phyloP scores from a whole-genome alignment of 2,329 filamentous ascomycete species.

The Rachicladosporium sp. region DNA sequence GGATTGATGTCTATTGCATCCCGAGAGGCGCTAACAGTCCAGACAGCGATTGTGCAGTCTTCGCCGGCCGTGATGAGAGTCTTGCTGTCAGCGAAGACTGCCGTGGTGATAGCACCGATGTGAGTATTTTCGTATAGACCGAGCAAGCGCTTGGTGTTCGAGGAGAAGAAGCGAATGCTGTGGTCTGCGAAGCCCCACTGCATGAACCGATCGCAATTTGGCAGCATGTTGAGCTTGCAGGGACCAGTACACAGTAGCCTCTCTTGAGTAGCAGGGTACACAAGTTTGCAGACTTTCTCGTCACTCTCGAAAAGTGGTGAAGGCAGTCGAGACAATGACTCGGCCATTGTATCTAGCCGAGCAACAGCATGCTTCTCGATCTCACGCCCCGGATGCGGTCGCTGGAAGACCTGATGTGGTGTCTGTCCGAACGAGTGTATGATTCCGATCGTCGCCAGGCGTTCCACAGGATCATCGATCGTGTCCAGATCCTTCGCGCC shows the following conservation, averaged over 20 bases:
- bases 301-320: slow-evolving; percentile 64
- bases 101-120: slow-evolving; percentile 73
- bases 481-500: slow-evolving; percentile 86
- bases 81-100: slow-evolving; percentile 76
- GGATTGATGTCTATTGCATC: slow-evolving; percentile 70
- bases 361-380: slow-evolving; percentile 46
- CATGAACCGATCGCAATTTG: slow-evolving; percentile 76
- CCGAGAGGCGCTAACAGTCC: slow-evolving; percentile 46
- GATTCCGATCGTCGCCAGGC: slow-evolving; percentile 80
- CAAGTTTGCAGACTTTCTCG: slow-evolving; percentile 68
- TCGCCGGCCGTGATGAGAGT: slow-evolving; percentile 85
- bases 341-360: slow-evolving; percentile 65
- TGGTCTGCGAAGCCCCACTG: slow-evolving; percentile 95
- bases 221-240: slow-evolving; percentile 76
- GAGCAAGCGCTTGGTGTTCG: slow-evolving; percentile 68
- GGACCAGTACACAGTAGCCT: slow-evolving; percentile 72
- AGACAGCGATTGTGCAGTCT: slow-evolving; percentile 83
- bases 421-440: slow-evolving; percentile 99
- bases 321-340: slow-evolving; percentile 64
- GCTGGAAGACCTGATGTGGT: slow-evolving; percentile 82
- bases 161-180: slow-evolving; percentile 79
- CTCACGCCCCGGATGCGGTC: slow-evolving; percentile 60
- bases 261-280: slow-evolving; percentile 68
- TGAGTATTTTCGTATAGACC: slow-evolving; percentile 91
- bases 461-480: slow-evolving; percentile 78